These are phyloP conservation scores for Cladosporium sp. DNA, from an alignment of 2,329 filamentous ascomycete species.

Conservation along the genomic window DNA sequence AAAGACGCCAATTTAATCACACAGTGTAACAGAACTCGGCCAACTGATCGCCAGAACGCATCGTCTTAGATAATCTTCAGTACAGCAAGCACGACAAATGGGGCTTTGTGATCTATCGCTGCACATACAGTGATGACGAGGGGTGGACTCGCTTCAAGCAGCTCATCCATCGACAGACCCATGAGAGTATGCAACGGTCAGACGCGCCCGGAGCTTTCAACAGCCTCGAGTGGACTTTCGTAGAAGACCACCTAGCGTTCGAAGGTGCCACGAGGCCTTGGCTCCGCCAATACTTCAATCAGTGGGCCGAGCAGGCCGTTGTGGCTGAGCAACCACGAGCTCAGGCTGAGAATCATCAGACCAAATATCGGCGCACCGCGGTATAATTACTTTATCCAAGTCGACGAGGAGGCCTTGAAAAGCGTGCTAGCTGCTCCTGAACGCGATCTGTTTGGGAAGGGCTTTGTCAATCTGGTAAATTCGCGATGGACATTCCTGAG, in stretches of 20 bases:
- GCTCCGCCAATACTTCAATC: conserved; percentile 1
- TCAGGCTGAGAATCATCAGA: not conserved
- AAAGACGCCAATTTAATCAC: too few relatives aligned
- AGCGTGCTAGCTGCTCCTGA: not conserved
- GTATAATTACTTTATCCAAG: not conserved
- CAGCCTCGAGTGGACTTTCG: conserved; percentile 1
- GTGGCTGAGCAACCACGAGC: not conserved
- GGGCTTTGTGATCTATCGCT: conserved; percentile 21
- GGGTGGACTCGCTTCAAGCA: conserved; percentile 16
- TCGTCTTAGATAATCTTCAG: too few relatives aligned
- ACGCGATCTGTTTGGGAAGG: not conserved
- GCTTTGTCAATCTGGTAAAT: not conserved
- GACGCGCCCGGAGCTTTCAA: not conserved
- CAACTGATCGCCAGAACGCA: too few relatives aligned
- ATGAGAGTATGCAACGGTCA: not conserved
- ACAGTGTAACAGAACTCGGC: too few relatives aligned
- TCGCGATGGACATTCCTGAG: not conserved
- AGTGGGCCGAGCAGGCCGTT: not conserved
- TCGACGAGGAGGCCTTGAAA: conserved; percentile 2
- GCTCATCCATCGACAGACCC: not conserved
- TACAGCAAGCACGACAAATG: conserved; percentile 14
- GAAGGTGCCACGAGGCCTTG: not conserved
- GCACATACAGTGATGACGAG: conserved; percentile 14
- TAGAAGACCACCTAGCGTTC: not conserved
- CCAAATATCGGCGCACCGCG: not conserved